Evolutionary conservation across 805 yeast genomes (phyloP), one percentile per base, ranked within the genome.

Genomic region (Yamadazyma insecticola): DNA sequence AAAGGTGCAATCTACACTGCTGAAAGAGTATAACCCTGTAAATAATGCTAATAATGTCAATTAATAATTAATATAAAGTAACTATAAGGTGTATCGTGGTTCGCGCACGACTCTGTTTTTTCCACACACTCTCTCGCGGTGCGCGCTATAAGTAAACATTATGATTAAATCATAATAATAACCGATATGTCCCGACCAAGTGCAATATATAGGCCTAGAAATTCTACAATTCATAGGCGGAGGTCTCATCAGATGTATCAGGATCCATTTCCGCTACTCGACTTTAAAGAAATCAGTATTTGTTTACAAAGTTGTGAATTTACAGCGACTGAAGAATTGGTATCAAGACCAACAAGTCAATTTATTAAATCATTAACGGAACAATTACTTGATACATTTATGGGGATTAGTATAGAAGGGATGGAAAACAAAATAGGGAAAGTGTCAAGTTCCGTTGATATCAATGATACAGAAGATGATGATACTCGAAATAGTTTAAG

Each of bases 1-100:
- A 73, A 74, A 46, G 82, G 74, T n/a, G 97, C 98, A 6, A 86
- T 92, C 30, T 81, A 82, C 81, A 69, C 88, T 1, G 97, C 97
- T 10, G 96, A 90, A 56, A 70, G 95, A 44, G 59, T 88, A 2
- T 90, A 60, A 33, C 22, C 25, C 22, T 18, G 24, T 15, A 13
- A 14, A 27, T 6, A 13, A 18, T 13, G 11, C 19, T 18, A 18
- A 18, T 18, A 7, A 18, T 18, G 21, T 10, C 10, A 18, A 10
- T 18, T 18, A 18, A 18, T n/a, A n/a, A n/a, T n/a, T n/a, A n/a
- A n/a, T n/a, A n/a, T n/a, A n/a, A n/a, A n/a, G n/a, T n/a, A n/a
- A n/a, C n/a, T n/a, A n/a, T n/a, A n/a, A n/a, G n/a, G n/a, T n/a
- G n/a, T n/a, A n/a, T n/a, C n/a, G n/a, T n/a, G n/a, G n/a, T n/a